Percentiles rank a stretch among this genome's conserved stretches.
These are phyloP conservation scores for Croton setiger DNA, from an alignment of 441 rosid species.

Conservation along the genomic window DNA sequence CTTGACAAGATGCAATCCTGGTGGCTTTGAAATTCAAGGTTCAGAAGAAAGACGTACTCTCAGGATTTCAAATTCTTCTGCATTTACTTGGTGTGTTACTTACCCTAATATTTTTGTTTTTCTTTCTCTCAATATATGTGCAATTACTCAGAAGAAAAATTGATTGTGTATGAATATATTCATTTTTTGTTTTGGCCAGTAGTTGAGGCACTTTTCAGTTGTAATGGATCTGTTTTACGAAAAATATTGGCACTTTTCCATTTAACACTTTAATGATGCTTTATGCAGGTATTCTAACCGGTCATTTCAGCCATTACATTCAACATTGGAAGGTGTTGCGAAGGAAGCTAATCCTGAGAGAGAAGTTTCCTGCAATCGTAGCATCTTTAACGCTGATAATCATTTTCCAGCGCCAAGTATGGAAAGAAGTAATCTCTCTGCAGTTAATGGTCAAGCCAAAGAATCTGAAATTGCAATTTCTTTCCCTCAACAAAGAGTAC, in stretches of 20 bases:
- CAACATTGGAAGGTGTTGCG: conserved; percentile 30
- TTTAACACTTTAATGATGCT: conserved; percentile 7
- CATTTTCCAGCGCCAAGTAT: conserved; percentile 39
- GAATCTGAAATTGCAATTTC: conserved; percentile 42
- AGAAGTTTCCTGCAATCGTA: conserved; percentile 26
- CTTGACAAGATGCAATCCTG: conserved; percentile 48
- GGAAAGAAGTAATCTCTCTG: conserved; percentile 40
- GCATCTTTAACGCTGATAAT: conserved; percentile 28
- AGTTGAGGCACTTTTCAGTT: background rate
- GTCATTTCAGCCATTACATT: conserved; percentile 35
- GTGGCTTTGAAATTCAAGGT: conserved; percentile 37
- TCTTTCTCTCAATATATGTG: background rate
- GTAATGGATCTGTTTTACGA: background rate
- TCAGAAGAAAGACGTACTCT: conserved; percentile 47
- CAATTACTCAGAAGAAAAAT: background rate
- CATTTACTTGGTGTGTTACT: conserved; percentile 64
- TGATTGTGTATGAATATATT: background rate
- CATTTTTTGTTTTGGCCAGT: background rate
- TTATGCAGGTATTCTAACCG: conserved; percentile 58
- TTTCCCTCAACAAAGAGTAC: conserved; percentile 36
- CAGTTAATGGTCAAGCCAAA: conserved; percentile 31
- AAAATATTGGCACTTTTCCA: too few relatives aligned
- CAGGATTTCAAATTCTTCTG: conserved; percentile 71
- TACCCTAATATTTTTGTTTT: background rate
- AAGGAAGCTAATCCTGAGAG: conserved; percentile 39